Conservation (phyloP, 2,329 filamentous ascomycete species). For the Lizonia empirigonia region DNA sequence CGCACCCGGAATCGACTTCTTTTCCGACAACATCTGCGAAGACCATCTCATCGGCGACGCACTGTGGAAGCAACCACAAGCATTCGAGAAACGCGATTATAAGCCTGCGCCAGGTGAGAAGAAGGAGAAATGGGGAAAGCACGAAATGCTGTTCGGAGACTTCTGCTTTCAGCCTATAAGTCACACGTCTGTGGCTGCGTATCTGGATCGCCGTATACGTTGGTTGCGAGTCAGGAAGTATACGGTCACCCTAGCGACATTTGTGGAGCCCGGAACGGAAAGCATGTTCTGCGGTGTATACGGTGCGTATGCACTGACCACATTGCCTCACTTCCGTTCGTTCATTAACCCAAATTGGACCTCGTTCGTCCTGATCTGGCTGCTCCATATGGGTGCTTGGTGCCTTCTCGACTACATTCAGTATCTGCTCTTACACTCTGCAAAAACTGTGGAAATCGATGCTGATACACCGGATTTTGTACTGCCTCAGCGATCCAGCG, state of each 20-base stretch:
- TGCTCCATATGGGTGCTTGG: slow-evolving; percentile 70
- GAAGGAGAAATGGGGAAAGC: slow-evolving; percentile 67
- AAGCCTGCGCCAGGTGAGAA: slow-evolving; percentile 32
- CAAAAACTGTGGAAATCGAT: slow-evolving; percentile 71
- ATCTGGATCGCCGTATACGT: slow-evolving; percentile 78
- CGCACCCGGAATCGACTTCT: slow-evolving; percentile 82
- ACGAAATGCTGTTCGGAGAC: slow-evolving; percentile 83
- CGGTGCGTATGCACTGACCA: slow-evolving; percentile 78
- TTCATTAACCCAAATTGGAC: slow-evolving; percentile 69
- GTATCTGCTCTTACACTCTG: slow-evolving; percentile 76
- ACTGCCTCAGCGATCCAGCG: slow-evolving; percentile 47
- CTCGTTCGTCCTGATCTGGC: slow-evolving; percentile 69
- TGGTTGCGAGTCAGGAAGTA: slow-evolving; percentile 96
- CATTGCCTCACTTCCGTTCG: slow-evolving; percentile 67
- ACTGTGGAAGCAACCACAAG: slow-evolving; percentile 71
- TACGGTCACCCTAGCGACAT: slow-evolving; percentile 84
- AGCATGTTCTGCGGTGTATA: slow-evolving; percentile 82
- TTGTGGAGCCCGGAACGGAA: slow-evolving; percentile 93
- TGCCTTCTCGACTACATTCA: slow-evolving; percentile 74
- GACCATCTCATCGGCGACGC: slow-evolving; percentile 94
- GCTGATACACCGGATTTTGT: slow-evolving; percentile 77
- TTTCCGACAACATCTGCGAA: slow-evolving; percentile 96
- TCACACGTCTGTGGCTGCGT: slow-evolving; percentile 76
- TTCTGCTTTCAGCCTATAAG: slow-evolving; percentile 88
- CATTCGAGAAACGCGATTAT: slow-evolving; percentile 37